Base-by-base conservation (phyloP, 2,329 filamentous ascomycete genomes). In the Pseudogymnoascus sp. region DNA sequence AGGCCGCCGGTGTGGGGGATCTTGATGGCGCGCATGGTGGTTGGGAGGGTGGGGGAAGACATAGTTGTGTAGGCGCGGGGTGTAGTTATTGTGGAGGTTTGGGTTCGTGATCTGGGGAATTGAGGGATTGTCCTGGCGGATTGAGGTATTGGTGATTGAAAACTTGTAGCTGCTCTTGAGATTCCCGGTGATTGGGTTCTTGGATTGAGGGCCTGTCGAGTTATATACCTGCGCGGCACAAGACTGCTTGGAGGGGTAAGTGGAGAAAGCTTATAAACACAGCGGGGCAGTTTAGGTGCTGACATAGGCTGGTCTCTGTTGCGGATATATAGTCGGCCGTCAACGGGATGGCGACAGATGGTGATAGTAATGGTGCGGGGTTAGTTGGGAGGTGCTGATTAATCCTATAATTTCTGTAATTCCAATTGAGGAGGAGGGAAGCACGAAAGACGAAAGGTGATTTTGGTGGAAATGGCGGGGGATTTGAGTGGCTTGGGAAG, bases 1-100 rank as follows among this genome's bases (percentile, higher is more conserved):
- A 82, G 79, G 7, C 86, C 89, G 64, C 90, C 90, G 19, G 80
- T 89, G 78, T 88, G 85, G 69, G 88, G 83, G 68, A 92, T 84
- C 55, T 87, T 77, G 65, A 95, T 80, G 63, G 85, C 89, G 71
- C 88, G 87, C 88, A 70, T 70, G 2, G 64, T 67, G 41, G 65
- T 66, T 1, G 69, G 68, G 52, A 69, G 63, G 52, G 19, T 19
- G 19, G 65, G 16, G 38, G 60, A 16, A 8, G 62, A 9, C 58
- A 60, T 60, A 16, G 49, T 55, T 55, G 49, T 33, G 11, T 55
- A 55, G 28, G 11, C 33, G 28, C 5, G 28, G n/a, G 49, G n/a
- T 33, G n/a, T 33, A 4, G 49, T 2, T 22, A 3, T 12, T 33
- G 45, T 19, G 14, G 25, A 4, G 45, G 16, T 14, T 19, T 52